These are phyloP conservation scores for Phytophthora litchii DNA, from an alignment of 352 stramenopile species.

Conservation along the genomic window DNA sequence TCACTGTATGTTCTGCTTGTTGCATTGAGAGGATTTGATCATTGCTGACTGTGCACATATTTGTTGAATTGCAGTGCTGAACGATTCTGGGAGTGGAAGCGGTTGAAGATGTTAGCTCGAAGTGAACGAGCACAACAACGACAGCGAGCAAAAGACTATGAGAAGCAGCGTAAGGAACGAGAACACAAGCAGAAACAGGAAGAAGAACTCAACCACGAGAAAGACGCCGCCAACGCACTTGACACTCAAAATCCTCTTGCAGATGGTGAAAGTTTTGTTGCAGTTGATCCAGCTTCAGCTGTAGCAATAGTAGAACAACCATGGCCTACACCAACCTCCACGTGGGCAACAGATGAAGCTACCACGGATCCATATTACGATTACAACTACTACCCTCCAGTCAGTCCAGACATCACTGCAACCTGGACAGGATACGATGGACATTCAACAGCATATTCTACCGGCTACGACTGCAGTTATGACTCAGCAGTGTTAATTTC, in stretches of 20 bases:
- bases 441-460: conserved; percentile 8
- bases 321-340: conserved; percentile 1
- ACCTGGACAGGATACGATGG: conserved; percentile 21
- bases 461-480: conserved; percentile 16
- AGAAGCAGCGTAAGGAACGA: conserved; percentile 15
- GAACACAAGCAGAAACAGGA: conserved; percentile 19
- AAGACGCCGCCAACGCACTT: background rate
- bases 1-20: conserved; percentile 48
- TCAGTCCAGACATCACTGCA: conserved; percentile 4
- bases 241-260: background rate
- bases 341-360: conserved; percentile 8
- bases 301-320: conserved; percentile 6
- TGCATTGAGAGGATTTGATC: background rate
- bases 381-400: conserved; percentile 28
- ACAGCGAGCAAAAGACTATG: conserved; percentile 17
- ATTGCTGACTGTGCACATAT: conserved; percentile 8
- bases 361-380: conserved; percentile 22
- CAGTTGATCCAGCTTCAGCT: conserved; percentile 2
- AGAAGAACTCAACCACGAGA: conserved; percentile 12
- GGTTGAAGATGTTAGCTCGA: conserved; percentile 35
- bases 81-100: conserved; percentile 58
- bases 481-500: background rate
- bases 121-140: conserved; percentile 26
- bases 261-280: background rate
- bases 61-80: conserved; percentile 36